These are phyloP conservation scores for Saitozyma sp. DNA, from an alignment of 768 basidiomycete genomes.

Conservation along the genomic window DNA sequence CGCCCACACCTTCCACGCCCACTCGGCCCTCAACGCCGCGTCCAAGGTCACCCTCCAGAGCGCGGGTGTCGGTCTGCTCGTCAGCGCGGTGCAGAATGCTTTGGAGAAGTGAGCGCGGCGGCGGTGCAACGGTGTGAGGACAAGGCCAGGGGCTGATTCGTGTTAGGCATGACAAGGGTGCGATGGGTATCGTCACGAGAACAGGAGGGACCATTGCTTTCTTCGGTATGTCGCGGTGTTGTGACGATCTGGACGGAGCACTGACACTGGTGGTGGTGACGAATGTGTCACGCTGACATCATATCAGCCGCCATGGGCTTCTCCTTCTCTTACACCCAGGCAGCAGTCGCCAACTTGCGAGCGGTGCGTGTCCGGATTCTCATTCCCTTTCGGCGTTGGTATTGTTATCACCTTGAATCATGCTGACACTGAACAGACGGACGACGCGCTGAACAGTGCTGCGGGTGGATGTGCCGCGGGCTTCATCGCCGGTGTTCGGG, in stretches of 20 bases:
- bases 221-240: constrained; percentile 65
- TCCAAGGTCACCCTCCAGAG: constrained; percentile 48
- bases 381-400: constrained; percentile 39
- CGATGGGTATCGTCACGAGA: constrained; percentile 80
- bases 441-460: constrained; percentile 79
- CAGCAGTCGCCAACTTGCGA: constrained; percentile 75
- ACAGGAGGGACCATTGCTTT: constrained; percentile 87
- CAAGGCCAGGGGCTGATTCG: constrained; percentile 8
- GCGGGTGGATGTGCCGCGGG: constrained; percentile 90
- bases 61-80: constrained; percentile 55
- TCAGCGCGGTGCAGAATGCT: constrained; percentile 71
- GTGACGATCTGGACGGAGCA: too few relatives aligned
- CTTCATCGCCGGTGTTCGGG: constrained; percentile 81
- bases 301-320: constrained; percentile 80
- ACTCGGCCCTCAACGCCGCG: constrained; percentile 41
- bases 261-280: neutral
- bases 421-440: constrained; percentile 45
- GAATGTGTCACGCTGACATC: constrained; percentile 3
- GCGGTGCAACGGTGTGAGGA: neutral
- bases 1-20: constrained; percentile 40
- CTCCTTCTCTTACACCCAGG: constrained; percentile 78
- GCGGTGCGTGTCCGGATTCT: constrained; percentile 46
- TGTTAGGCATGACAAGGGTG: constrained; percentile 67
- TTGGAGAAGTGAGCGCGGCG: constrained; percentile 57
- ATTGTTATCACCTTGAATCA: neutral